Evolutionary conservation across 2,329 filamentous ascomycete species (phyloP).

Genomic region (Immersiporthe knoxdaviesiana): DNA sequence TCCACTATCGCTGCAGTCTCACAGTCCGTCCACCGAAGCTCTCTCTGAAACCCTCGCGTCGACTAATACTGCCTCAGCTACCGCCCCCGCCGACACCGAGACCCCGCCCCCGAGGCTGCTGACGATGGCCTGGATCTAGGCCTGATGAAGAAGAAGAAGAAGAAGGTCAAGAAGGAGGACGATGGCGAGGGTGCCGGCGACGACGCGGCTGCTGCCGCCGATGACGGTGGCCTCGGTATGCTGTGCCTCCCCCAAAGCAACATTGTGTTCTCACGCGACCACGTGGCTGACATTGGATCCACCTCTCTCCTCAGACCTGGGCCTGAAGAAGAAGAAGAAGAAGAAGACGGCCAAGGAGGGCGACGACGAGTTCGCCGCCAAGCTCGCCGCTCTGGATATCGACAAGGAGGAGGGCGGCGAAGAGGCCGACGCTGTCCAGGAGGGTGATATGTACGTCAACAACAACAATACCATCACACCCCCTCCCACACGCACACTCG

Average conservation of each 20-base stretch:
- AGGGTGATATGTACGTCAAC: slow-evolving; percentile 75
- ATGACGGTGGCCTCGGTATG: slow-evolving; percentile 39
- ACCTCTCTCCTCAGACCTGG: slow-evolving; percentile 51
- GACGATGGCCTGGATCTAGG: slow-evolving; percentile 56
- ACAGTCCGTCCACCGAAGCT: slow-evolving; percentile 30
- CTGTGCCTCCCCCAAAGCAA: slow-evolving; percentile 6
- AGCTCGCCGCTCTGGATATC: slow-evolving; percentile 64
- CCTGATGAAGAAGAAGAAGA: slow-evolving; percentile 79
- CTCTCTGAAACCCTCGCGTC: slow-evolving; percentile 29
- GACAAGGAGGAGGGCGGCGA: slow-evolving; percentile 66
- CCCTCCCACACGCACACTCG: too few relatives aligned
- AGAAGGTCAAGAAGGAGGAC: slow-evolving; percentile 60
- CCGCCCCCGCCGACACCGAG: slow-evolving; percentile 34
- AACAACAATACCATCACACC: not conserved
- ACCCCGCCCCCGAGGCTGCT: slow-evolving; percentile 63
- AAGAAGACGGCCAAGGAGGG: slow-evolving; percentile 72
- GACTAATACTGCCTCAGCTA: slow-evolving; percentile 29
- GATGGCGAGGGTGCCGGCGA: slow-evolving; percentile 59
- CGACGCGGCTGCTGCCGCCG: slow-evolving; percentile 42
- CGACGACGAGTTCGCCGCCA: slow-evolving; percentile 63
- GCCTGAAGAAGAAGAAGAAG: slow-evolving; percentile 67
- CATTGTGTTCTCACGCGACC: not conserved
- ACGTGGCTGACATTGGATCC: slow-evolving; percentile 33
- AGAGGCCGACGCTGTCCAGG: slow-evolving; percentile 54
- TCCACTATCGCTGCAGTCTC: slow-evolving; percentile 19